Evolutionary conservation across 768 basidiomycete genomes (phyloP), one percentile per base, ranked within the genome.

Genomic region (Candolleomyces aberdarensis): DNA sequence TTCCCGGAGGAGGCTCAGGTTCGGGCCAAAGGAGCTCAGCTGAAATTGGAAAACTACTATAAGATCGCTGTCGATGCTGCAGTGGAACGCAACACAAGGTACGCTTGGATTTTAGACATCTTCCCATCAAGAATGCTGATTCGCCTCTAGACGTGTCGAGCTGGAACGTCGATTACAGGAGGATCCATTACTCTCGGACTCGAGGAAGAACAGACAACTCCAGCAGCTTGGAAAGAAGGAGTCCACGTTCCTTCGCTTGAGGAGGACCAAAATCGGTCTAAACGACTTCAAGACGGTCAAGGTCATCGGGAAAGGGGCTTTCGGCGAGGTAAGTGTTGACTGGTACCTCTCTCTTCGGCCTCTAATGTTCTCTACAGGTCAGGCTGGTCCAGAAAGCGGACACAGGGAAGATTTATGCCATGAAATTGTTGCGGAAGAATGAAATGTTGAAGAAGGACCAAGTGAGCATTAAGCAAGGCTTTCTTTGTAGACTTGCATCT

Each of bases 391-490:
- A 99, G 71, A 99, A 99, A 75, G 84, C 82, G 15, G 97, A 99
- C 70, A 98, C 96, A 6, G 94, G 95, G 40, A 97, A 94, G 78
- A 97, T 98, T 59, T 99, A 98, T 73, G 97, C 97, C 17, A 97
- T 99, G 96, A 98, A 98, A 77, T 92, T 94, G 22, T 76, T 98
- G 71, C 88, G 90, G 76, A 99, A 99, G 79, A 91, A 91, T 53
- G 97, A 98, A 73, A 99, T 98, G 97, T 84, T 99, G 74, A 96
- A 98, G 76, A 97, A 97, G 73, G 97, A 99, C 70, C 96, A 99
- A 81, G 96, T 91, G 61, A 51, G 84, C 64, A 15, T 19, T 17
- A 20, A 57, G 19, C 41, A 13, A n/a, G 48, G 54, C 14, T 26
- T 3, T 8, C 15, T 29, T 5, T 41, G 19, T 44, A 47, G n/a